A percentile compares a stretch with the other conserved stretches of the same genome.
Conservation (phyloP, 2,329 filamentous ascomycete species). For the Ophiostoma pallidulum region DNA sequence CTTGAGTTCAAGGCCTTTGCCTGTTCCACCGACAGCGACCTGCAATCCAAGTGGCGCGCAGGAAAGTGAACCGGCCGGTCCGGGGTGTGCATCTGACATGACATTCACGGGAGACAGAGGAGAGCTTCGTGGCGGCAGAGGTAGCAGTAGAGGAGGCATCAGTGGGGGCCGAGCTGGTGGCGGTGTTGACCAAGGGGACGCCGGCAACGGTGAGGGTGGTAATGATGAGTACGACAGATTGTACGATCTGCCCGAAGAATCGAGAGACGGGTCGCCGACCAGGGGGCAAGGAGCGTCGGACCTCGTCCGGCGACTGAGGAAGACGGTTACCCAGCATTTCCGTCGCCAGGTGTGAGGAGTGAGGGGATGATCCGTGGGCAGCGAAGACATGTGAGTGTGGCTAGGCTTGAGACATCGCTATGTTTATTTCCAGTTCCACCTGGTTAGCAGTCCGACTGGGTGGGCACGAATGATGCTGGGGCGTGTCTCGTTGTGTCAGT, state of each 20-base stretch:
- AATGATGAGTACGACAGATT: not conserved
- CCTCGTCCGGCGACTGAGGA: not conserved
- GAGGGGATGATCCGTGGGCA: not conserved
- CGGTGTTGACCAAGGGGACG: not conserved
- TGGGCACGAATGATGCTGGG: too few relatives aligned
- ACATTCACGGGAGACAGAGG: too few relatives aligned
- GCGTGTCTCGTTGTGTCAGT: too few relatives aligned
- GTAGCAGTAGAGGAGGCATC: not conserved
- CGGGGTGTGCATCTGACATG: too few relatives aligned
- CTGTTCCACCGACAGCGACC: not conserved
- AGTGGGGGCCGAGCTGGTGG: not conserved
- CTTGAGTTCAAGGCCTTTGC: not conserved
- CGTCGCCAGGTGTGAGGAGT: not conserved
- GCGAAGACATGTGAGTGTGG: too few relatives aligned
- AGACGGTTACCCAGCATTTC: not conserved
- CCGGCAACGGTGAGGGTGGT: not conserved
- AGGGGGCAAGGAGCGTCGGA: not conserved
- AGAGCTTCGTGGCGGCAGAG: not conserved
- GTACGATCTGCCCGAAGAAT: not conserved
- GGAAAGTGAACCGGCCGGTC: too few relatives aligned
- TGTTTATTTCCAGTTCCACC: too few relatives aligned
- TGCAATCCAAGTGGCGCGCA: slow-evolving; percentile 4
- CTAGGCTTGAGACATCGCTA: too few relatives aligned
- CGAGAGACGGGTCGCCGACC: not conserved
- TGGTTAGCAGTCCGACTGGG: too few relatives aligned